Conservation (phyloP, 345 rosid genomes). For the Eucalyptus polybractea region DNA sequence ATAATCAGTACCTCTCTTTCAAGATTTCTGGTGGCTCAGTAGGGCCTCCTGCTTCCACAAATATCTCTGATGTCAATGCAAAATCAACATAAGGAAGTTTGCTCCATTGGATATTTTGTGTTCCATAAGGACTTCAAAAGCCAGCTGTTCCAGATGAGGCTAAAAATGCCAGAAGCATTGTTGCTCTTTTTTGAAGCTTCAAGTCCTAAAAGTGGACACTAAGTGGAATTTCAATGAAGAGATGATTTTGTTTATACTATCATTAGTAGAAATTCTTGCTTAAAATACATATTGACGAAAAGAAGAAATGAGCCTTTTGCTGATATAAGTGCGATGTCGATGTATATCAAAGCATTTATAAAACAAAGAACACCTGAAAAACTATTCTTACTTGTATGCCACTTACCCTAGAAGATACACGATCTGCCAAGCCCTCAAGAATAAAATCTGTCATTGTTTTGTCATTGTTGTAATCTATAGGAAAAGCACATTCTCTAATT, state of each 20-base stretch:
- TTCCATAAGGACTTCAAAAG: conserved; percentile 42
- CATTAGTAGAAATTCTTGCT: neutral
- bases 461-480: conserved; percentile 9
- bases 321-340: neutral
- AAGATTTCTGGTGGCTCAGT: conserved; percentile 23
- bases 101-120: conserved; percentile 32
- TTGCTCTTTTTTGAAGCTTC: conserved; percentile 49
- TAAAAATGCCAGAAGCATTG: conserved; percentile 47
- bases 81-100: conserved; percentile 51
- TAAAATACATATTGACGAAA: neutral
- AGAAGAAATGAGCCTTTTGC: neutral
- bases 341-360: neutral
- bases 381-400: conserved; percentile 13
- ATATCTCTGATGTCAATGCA: conserved; percentile 56
- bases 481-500: conserved; percentile 5
- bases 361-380: neutral
- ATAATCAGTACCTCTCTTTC: conserved; percentile 44
- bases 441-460: conserved; percentile 4
- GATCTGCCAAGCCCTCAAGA: conserved; percentile 64
- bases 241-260: neutral
- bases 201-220: conserved; percentile 46
- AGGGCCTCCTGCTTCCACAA: conserved; percentile 27
- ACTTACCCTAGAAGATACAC: conserved; percentile 36
- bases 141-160: conserved; percentile 70
- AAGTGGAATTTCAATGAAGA: neutral